phyloP scores from a whole-genome alignment of 495 filamentous ascomycete species.

The Aspergillus incahuasiensis region DNA sequence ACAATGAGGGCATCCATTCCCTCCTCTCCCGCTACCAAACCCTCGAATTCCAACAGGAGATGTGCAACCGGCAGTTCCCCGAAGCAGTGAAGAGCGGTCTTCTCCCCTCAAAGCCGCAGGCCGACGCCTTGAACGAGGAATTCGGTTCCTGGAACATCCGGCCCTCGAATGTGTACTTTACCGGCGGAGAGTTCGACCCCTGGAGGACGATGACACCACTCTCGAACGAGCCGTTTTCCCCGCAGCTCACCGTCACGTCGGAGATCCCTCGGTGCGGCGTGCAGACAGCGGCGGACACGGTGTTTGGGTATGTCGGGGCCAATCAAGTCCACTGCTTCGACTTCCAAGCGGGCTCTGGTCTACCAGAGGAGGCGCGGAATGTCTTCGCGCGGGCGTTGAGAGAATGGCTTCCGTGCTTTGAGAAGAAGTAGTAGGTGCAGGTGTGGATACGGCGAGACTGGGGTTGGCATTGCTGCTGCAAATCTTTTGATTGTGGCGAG shows the following conservation, averaged over 20 bases:
- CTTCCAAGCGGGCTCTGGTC: slow-evolving; percentile 29
- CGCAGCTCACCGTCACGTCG: slow-evolving; percentile 30
- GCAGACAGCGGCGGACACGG: slow-evolving; percentile 25
- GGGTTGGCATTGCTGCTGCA: too few species aligned
- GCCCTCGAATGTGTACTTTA: slow-evolving; percentile 55
- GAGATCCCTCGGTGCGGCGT: slow-evolving; percentile 47
- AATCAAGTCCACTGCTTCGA: slow-evolving; percentile 52
- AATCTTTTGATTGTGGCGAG: too few species aligned
- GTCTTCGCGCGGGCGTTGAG: slow-evolving; percentile 39
- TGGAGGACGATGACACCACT: slow-evolving; percentile 52
- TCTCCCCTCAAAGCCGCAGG: slow-evolving; percentile 38
- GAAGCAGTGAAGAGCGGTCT: slow-evolving; percentile 39
- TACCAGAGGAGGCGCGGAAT: slow-evolving; percentile 27
- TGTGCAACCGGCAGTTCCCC: slow-evolving; percentile 52
- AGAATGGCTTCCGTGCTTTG: slow-evolving; percentile 47
- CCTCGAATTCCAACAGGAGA: slow-evolving; percentile 44
- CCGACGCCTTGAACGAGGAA: slow-evolving; percentile 34
- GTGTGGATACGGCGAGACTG: too few species aligned
- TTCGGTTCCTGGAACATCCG: slow-evolving; percentile 54
- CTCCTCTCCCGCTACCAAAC: slow-evolving; percentile 50
- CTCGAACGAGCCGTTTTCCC: slow-evolving; percentile 39
- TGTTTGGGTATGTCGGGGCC: slow-evolving; percentile 51
- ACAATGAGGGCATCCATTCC: slow-evolving; percentile 45
- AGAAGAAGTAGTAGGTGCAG: not conserved
- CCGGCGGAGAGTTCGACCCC: slow-evolving; percentile 53